A percentile compares a stretch with the other conserved stretches of the same genome.
phyloP scores from a whole-genome alignment of 768 basidiomycete genomes.

The Ramaria sp. region DNA sequence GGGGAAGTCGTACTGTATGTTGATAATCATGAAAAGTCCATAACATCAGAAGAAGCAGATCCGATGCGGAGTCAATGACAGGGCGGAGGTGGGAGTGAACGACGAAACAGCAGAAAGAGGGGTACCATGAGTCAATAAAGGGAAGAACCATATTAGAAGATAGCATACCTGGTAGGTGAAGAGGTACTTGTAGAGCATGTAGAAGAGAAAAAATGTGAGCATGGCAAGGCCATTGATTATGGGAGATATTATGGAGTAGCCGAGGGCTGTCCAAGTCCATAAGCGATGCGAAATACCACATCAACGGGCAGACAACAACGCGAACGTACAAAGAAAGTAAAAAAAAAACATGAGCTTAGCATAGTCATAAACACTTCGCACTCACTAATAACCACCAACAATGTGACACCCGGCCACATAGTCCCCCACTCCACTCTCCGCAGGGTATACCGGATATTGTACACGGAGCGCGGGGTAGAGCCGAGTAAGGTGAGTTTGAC shows the following conservation, averaged over 20 bases:
- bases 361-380: conserved; percentile 8
- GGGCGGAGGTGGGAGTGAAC: too few relatives aligned
- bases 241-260: conserved; percentile 84
- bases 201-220: conserved; percentile 75
- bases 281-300: too few relatives aligned
- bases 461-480: conserved; percentile 80
- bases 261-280: conserved; percentile 34
- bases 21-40: too few relatives aligned
- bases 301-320: too few relatives aligned
- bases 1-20: too few relatives aligned
- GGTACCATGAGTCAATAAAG: too few relatives aligned
- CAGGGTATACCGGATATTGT: conserved; percentile 68
- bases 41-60: too few relatives aligned
- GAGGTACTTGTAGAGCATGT: conserved; percentile 72
- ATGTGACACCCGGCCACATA: conserved; percentile 58
- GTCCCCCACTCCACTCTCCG: conserved; percentile 68
- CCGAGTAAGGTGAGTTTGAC: conserved; percentile 83
- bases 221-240: conserved; percentile 87
- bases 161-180: conserved; percentile 76
- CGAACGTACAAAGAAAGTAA: too few relatives aligned
- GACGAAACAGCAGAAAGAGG: too few relatives aligned
- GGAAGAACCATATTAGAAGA: too few relatives aligned
- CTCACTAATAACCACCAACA: conserved; percentile 76
- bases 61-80: too few relatives aligned
- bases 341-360: too few relatives aligned